phyloP scores from a whole-genome alignment of 1,284 basidiomycete species.

The Trichosporon ovoides region DNA sequence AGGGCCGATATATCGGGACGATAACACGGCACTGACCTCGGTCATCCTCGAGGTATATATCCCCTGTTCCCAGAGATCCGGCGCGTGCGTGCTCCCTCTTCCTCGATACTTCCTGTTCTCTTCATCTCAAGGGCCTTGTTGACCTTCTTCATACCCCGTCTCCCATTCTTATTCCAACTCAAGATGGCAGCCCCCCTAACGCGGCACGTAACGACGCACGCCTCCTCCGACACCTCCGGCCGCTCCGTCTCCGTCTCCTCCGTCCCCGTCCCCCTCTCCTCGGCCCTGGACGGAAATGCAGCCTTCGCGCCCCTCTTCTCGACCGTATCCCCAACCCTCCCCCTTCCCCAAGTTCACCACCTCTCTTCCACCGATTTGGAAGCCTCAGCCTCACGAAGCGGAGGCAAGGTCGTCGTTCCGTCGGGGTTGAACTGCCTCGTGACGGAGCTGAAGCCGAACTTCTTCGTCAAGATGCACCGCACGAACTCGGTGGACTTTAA shows the following conservation, averaged over 20 bases:
- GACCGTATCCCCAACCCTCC: constrained; percentile 19
- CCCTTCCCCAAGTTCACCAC: constrained; percentile 23
- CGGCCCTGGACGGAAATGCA: constrained; percentile 27
- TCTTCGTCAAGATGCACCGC: constrained; percentile 36
- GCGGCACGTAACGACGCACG: constrained; percentile 37
- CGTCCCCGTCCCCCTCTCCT: constrained; percentile 15
- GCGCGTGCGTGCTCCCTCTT: too few species aligned
- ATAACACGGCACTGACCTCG: too few species aligned
- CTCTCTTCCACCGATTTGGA: constrained; percentile 22
- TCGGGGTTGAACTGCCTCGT: constrained; percentile 39
- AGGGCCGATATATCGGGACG: too few species aligned
- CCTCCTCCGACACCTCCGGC: constrained; percentile 20
- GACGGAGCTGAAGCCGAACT: constrained; percentile 39
- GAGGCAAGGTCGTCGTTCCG: constrained; percentile 28
- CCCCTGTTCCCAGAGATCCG: too few species aligned
- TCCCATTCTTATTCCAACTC: too few species aligned
- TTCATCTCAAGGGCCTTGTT: too few species aligned
- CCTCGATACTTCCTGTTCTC: too few species aligned
- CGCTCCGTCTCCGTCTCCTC: constrained; percentile 21
- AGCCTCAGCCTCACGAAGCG: constrained; percentile 17
- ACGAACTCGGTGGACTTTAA: constrained; percentile 44
- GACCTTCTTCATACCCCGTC: too few species aligned
- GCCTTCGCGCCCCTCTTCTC: constrained; percentile 36
- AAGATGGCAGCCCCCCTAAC: too few species aligned
- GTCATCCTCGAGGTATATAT: too few species aligned